Base-by-base conservation (phyloP, 176 grass and related monocot genomes). In the Cymbopogon citratus region DNA sequence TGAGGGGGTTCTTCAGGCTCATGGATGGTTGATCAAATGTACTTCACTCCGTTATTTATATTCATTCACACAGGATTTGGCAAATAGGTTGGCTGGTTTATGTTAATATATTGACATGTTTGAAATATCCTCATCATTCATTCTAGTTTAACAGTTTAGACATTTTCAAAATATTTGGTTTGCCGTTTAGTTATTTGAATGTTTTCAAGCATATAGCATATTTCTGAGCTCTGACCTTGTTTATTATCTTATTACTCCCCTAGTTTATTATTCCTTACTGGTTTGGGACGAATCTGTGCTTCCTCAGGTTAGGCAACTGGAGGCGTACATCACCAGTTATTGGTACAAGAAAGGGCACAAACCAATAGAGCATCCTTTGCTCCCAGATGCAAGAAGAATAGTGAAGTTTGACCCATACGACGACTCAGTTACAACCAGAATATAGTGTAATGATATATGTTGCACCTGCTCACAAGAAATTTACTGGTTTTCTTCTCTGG, bases 231-330 rank as follows among this genome's bases (percentile, higher is more conserved):
- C 23, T 31, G 43, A 12, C 3, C 27, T 5, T 69, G 36, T 39
- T 67, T 84, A 39, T 74, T 71, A 18, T 77, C n/a, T n/a, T 57
- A 61, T 6, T 25, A 29, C 19, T 56, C 54, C 54, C 1, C 16
- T 5, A 63, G 44, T 39, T 67, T 84, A 31, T 78, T 40, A 61
- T 11, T 25, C 21, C 18, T 6, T 73, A 63, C 38, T 79, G 63
- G 35, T 38, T 91, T 81, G 31, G 40, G 67, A 59, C 27, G 28
- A 54, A 72, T 24, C 57, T 70, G 75, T 85, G 46, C 23, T 41
- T 78, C 28, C 14, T 77, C 86, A 94, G 92, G 92, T 94, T 77
- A 89, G 89, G 56, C 85, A 87, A 85, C 35, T 91, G 61, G 92
- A 94, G 68, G 70, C 62, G 16, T 81, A 81, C 41, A 62, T 91